Base-by-base conservation (phyloP, 2,329 filamentous ascomycete species). In the Fusarium sp. region DNA sequence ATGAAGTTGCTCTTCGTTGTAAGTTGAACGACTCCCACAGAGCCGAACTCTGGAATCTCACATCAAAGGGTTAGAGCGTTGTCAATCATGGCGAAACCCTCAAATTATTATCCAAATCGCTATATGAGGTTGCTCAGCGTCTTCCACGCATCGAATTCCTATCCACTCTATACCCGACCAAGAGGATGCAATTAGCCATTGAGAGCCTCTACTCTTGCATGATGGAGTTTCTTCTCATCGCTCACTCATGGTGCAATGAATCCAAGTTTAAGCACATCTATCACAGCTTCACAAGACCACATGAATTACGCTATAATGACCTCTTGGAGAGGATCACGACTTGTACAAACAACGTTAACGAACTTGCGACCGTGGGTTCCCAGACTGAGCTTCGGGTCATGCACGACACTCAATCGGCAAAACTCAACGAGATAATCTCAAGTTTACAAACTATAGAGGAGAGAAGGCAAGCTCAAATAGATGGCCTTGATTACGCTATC, bases 1-100 rank as follows among this genome's bases (percentile, higher is more conserved):
- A 61, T 69, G 59, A 69, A 69, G 23, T 4, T 69, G 1, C 11
- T 69, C 1, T 68, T 69, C 8, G 41, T 55, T 0, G 60, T 65
- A 20, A 42, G 64, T 38, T 1, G 6, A 1, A 18, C 4, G 11
- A 1, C 1, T 5, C 8, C 15, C 1, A 26, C 16, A 7, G 1
- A 4, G 3, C 6, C 3, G 8, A 15, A 33, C 4, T 15, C 10
- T 12, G 3, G 3, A 8, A 15, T 35, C 46, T 53, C 37, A 52
- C 11, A 49, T 3, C 0, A 0, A 4, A 3, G 7, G 5, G 1
- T 0, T 16, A 68, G 65, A 26, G 43, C 12, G 57, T 41, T 0
- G 15, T 55, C 0, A 68, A 68, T 2, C 65, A 68, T 1, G 26
- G 37, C 1, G 48, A 58, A 3, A 67, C 63, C 0, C 16, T 67